Evolutionary conservation across 164 flowering plant genomes (phyloP), one percentile per base, ranked within the genome.

Genomic region (Aristolochia fimbriata): DNA sequence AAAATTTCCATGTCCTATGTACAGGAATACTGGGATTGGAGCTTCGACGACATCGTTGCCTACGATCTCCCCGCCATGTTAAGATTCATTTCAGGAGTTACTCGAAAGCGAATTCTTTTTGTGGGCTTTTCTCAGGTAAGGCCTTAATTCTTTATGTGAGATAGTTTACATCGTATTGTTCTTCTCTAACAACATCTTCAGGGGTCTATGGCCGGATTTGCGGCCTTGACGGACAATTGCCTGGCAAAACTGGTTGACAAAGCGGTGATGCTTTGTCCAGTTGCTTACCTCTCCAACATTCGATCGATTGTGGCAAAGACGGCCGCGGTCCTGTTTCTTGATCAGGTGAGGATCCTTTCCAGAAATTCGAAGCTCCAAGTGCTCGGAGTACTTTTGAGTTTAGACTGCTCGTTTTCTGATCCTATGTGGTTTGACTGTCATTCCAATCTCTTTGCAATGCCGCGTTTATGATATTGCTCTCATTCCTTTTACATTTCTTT

Each of bases 11-110:
- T 31, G 21, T 24, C 1, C 43, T 37, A 16, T 16, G 9, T 33
- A 48, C 46, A 62, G 64, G 64, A 62, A 24, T 62, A 16, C 30
- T 62, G 64, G 64, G 64, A 62, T 51, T 62, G 64, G 64, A 37
- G 31, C 21, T 62, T 51, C 7, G 64, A 62, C 22, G 57, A 62
- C 57, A 51, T 62, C 37, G 64, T 52, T 41, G 48, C 47, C 15
- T 3, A 51, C 12, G 64, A 62, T 15, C 37, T 62, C n/a, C 57
- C 57, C 4, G 11, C 64, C 21, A 62, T 62, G 57, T 57, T 62
- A 15, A 51, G 47, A 33, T 62, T 62, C 51, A 33, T 62, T 1
- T 22, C 11, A 14, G 23, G 23, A 7, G 48, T 5, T 7, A 62
- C 64, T 24, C 5, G 31, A 16, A 62, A 62, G 30, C 25, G 48